Percentiles rank a stretch among this genome's conserved stretches.
These are phyloP conservation scores for Apophysomyces ossiformis DNA, from an alignment of 371 early-diverging fungal species.

Conservation along the genomic window DNA sequence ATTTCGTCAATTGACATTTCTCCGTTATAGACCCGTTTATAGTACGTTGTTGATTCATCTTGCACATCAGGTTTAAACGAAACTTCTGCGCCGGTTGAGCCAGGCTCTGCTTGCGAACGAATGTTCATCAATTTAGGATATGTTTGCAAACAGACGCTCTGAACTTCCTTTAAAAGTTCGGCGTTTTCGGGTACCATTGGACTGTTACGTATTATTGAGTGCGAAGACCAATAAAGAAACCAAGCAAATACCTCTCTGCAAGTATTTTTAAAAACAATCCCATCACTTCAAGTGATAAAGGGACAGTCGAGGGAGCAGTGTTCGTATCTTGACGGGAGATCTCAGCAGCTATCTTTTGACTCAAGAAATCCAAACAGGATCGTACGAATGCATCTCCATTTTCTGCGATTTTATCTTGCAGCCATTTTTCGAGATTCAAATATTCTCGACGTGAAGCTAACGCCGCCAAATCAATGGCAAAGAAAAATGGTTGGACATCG, in stretches of 20 bases:
- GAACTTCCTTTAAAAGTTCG: constrained; percentile 63
- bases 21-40: constrained; percentile 78
- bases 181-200: constrained; percentile 64
- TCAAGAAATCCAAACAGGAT: constrained; percentile 80
- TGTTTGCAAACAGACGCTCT: constrained; percentile 62
- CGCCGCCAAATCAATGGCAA: constrained; percentile 86
- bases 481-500: constrained; percentile 70
- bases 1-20: constrained; percentile 75
- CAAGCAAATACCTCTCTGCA: constrained; percentile 52
- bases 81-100: constrained; percentile 34
- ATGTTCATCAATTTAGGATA: constrained; percentile 62
- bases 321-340: constrained; percentile 45
- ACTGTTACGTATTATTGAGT: constrained; percentile 32
- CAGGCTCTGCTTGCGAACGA: constrained; percentile 38
- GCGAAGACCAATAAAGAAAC: not conserved
- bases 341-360: constrained; percentile 66
- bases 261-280: constrained; percentile 73
- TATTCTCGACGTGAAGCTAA: constrained; percentile 83
- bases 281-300: constrained; percentile 72
- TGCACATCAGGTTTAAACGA: constrained; percentile 70
- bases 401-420: constrained; percentile 72
- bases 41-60: constrained; percentile 78
- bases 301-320: constrained; percentile 51
- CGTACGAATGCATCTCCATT: constrained; percentile 73
- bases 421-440: constrained; percentile 88